These are phyloP conservation scores for Pachysolen tannophilus DNA, from an alignment of 805 yeast species.

Conservation along the genomic window DNA sequence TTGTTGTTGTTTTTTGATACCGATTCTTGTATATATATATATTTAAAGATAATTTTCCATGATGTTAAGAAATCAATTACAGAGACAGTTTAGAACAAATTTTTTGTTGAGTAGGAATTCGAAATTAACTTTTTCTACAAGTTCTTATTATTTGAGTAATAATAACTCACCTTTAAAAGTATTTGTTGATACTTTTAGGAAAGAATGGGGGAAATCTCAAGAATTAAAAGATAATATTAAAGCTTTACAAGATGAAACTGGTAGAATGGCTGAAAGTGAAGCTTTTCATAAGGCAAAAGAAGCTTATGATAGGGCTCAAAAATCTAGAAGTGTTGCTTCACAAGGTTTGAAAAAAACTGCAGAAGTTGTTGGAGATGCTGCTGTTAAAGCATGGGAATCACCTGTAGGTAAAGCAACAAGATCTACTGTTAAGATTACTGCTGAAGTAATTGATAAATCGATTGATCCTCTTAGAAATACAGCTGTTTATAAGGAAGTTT, in stretches of 20 bases:
- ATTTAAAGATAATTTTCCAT: too few species aligned
- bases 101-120: background rate
- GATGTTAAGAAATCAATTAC: slow-evolving; percentile 7
- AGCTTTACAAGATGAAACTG: slow-evolving; percentile 93
- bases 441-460: slow-evolving; percentile 75
- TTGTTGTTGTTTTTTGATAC: too few species aligned
- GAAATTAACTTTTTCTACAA: slow-evolving; percentile 1
- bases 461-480: slow-evolving; percentile 94
- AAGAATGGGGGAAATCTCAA: slow-evolving; percentile 83
- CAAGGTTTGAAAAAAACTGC: slow-evolving; percentile 83
- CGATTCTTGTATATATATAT: too few species aligned
- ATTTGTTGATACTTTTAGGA: slow-evolving; percentile 83
- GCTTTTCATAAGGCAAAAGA: slow-evolving; percentile 90
- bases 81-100: background rate
- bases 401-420: slow-evolving; percentile 88
- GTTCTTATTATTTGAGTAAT: slow-evolving; percentile 3
- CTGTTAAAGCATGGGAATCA: slow-evolving; percentile 92
- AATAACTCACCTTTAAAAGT: slow-evolving; percentile 82
- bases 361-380: slow-evolving; percentile 86
- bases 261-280: slow-evolving; percentile 86
- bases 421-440: slow-evolving; percentile 72
- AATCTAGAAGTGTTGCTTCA: slow-evolving; percentile 49
- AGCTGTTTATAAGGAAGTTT: slow-evolving; percentile 79
- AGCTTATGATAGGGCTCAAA: slow-evolving; percentile 82
- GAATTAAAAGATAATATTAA: slow-evolving; percentile 91